Conservation (phyloP, 2,329 filamentous ascomycete genomes). For the Lasiodiplodia sp. region DNA sequence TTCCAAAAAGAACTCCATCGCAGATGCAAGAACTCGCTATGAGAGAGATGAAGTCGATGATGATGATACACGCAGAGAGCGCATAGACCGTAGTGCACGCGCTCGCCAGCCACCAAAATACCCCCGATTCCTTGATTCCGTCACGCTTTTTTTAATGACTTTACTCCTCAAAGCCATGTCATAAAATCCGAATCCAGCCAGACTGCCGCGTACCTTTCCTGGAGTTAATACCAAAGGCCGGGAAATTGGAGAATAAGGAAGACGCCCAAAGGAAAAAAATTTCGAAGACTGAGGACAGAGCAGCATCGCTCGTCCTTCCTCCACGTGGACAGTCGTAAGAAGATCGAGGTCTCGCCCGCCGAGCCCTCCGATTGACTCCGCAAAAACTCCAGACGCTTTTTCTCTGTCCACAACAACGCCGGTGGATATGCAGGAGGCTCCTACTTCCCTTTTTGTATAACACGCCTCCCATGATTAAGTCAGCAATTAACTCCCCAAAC, state of each 20-base stretch:
- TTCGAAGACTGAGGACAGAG: background rate
- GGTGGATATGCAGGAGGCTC: conserved; percentile 25
- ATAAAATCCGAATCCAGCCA: background rate
- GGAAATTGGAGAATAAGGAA: background rate
- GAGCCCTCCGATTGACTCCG: conserved; percentile 10
- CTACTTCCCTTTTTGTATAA: conserved; percentile 9
- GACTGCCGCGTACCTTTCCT: background rate
- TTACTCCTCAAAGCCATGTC: background rate
- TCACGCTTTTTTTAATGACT: conserved; percentile 12
- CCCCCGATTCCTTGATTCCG: background rate
- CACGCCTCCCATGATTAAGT: conserved; percentile 19
- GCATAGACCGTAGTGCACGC: background rate
- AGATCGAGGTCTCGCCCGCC: conserved; percentile 2
- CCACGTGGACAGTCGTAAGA: conserved; percentile 1
- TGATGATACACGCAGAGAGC: conserved; percentile 11
- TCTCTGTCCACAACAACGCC: conserved; percentile 22
- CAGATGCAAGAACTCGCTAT: conserved; percentile 22
- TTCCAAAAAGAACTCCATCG: conserved; percentile 17
- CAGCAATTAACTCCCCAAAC: conserved; percentile 16
- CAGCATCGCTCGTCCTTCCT: background rate
- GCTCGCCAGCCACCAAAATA: background rate
- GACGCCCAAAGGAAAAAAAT: background rate
- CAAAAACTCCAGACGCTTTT: conserved; percentile 27
- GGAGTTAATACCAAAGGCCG: background rate
- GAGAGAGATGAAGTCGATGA: conserved; percentile 15